Evolutionary conservation across 805 yeast species (phyloP), one percentile per base, ranked within the genome.

Genomic region (Wickerhamiella lipophila): DNA sequence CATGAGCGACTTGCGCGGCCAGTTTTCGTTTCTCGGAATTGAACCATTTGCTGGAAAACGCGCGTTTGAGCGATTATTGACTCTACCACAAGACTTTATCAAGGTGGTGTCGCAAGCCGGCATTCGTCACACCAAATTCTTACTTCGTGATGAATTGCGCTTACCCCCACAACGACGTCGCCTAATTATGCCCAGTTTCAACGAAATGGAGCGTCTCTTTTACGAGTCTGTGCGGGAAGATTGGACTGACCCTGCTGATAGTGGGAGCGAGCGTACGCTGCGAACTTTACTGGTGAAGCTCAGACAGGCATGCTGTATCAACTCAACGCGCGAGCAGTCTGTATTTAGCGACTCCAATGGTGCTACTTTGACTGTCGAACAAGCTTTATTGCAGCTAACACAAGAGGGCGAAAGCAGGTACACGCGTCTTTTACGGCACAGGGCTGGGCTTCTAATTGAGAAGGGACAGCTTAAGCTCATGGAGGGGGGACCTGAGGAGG

Each of bases 251-350:
- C 26, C 83, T 77, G 27, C 32, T 12, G 32, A 40, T 13, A 9
- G 21, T 8, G 11, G 15, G 18, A 44, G 32, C 16, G 45, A 45
- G 15, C 26, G 30, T 3, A 11, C 12, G 19, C 7, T 30, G 79
- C 69, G 83, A 46, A 67, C 67, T 9, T 85, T 95, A 92, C 66
- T 89, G 6, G 68, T 71, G 5, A 69, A 74, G 43, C 64, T 89
- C 25, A 69, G 97, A 29, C 86, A 83, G 57, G 71, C 83, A 0
- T 89, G 96, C 56, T 83, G 92, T 51, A 94, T 85, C 64, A 85
- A 95, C 3, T 44, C 39, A 3, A 15, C 25, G 12, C 21, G 30
- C n/a, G 46, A 39, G n/a, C 19, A 15, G n/a, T n/a, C 23, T 6
- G 34, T 15, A 1, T 21, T 44, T 13, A 26, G 21, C 7, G 39